Evolutionary conservation across 2,329 filamentous ascomycete genomes (phyloP), one percentile per base, ranked within the genome.

Genomic region (Fusarium sp.): DNA sequence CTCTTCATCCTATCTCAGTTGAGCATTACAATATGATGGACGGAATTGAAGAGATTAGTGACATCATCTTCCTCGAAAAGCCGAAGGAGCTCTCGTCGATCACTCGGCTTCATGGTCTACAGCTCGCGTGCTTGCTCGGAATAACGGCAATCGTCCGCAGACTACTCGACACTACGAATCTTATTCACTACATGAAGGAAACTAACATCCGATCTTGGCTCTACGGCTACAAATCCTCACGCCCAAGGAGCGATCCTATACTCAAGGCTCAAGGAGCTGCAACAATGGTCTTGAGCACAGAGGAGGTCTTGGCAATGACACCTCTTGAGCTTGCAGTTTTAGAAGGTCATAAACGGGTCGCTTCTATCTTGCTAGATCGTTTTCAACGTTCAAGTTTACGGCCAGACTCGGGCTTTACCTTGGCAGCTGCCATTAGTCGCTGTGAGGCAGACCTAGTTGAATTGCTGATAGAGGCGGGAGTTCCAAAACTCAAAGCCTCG

Each of bases 321-420:
- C 60, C 60, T 1, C 15, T 63, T 7, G 60, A 63, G n/a, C 26
- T 63, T 10, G 50, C 57, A 8, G 32, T 63, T 2, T 7, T 63
- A 7, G 34, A 32, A 7, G 58, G 44, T 0, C 45, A 63, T 1
- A 20, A 46, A 17, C 34, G 26, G 20, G 23, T 57, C 7, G 44
- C 20, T 4, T 36, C 21, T 19, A 7, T 63, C 3, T 24, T 63
- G 3, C 15, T 62, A 11, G 32, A 49, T 1, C 11, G 11, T 2
- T 43, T 21, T 30, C 38, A 44, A 3, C 38, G 21, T 20, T 45
- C 39, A 9, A 50, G n/a, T 5, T 15, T 63, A n/a, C 39, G 43
- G 21, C 58, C 20, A 10, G 14, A 23, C 14, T 20, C 28, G 0
- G 14, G 7, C 0, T 63, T 49, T 46, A 7, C 58, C 15, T 11